Evolutionary conservation across 2,329 filamentous ascomycete genomes (phyloP).

Genomic region (Beauveria bassiana): DNA sequence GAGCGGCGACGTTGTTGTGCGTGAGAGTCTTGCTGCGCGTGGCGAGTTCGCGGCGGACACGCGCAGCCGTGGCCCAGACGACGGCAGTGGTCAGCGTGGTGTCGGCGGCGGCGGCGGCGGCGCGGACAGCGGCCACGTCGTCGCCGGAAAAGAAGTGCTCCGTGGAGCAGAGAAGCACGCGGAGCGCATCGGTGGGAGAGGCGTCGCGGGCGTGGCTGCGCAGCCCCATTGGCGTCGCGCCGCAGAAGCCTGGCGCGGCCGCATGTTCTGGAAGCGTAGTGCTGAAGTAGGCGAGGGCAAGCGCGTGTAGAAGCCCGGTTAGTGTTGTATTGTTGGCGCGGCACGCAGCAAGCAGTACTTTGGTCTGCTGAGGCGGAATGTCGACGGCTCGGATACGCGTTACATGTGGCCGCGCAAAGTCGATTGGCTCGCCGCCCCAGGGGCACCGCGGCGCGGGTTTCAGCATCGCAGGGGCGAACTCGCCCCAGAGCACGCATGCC

Average conservation of each 20-base stretch:
- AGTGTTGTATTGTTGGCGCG: conserved; percentile 36
- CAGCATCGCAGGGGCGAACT: conserved; percentile 33
- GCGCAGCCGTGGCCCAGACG: conserved; percentile 36
- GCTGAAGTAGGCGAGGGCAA: conserved; percentile 35
- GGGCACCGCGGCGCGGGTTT: conserved; percentile 16
- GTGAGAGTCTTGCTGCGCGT: conserved; percentile 27
- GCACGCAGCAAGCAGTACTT: conserved; percentile 30
- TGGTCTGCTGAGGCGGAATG: conserved; percentile 22
- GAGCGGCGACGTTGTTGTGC: conserved; percentile 33
- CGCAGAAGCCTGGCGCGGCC: conserved; percentile 27
- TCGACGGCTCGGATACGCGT: conserved; percentile 31
- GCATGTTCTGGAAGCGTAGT: conserved; percentile 24
- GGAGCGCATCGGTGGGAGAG: conserved; percentile 21
- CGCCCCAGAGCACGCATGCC: conserved; percentile 30
- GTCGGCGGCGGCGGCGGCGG: conserved; percentile 19
- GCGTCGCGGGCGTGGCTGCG: conserved; percentile 27
- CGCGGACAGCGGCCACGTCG: conserved; percentile 9
- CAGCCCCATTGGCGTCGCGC: conserved; percentile 37
- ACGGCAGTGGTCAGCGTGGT: conserved; percentile 20
- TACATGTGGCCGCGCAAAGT: conserved; percentile 26
- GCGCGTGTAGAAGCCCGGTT: conserved; percentile 40
- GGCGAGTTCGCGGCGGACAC: conserved; percentile 28
- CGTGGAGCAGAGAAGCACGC: conserved; percentile 32
- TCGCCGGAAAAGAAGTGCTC: conserved; percentile 22
- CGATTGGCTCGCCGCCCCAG: conserved; percentile 33